A percentile compares a stretch with the other conserved stretches of the same genome.
Evolutionary conservation across 2,329 filamentous ascomycete genomes (phyloP).

Genomic region (Pyrenophora seminiperda): DNA sequence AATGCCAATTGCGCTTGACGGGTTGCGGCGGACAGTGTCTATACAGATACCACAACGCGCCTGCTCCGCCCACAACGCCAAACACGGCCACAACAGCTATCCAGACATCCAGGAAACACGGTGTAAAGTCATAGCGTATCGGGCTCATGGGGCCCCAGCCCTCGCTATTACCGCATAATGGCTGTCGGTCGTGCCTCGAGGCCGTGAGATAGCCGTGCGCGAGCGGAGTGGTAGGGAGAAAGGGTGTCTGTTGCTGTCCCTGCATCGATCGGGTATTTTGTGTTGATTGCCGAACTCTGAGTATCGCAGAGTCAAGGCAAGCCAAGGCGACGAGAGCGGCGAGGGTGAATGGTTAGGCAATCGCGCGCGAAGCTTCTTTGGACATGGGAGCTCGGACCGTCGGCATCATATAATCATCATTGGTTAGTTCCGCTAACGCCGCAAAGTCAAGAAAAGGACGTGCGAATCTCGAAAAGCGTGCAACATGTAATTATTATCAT

Average conservation of each 20-base stretch:
- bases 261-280: constrained; percentile 43
- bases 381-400: constrained; percentile 14
- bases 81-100: constrained; percentile 77
- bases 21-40: constrained; percentile 69
- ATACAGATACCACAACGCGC: constrained; percentile 80
- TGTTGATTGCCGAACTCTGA: constrained; percentile 31
- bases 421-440: constrained; percentile 15
- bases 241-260: constrained; percentile 45
- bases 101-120: constrained; percentile 95
- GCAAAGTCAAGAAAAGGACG: not conserved
- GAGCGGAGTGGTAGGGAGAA: constrained; percentile 36
- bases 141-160: constrained; percentile 95
- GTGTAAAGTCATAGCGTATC: constrained; percentile 89
- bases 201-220: constrained; percentile 61
- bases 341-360: constrained; percentile 7
- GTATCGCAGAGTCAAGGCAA: constrained; percentile 26
- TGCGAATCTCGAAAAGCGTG: not conserved
- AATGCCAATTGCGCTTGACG: constrained; percentile 85
- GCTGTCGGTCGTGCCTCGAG: constrained; percentile 58
- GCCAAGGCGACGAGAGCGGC: constrained; percentile 18
- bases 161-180: constrained; percentile 85
- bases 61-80: constrained; percentile 76
- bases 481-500: not conserved
- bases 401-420: constrained; percentile 19
- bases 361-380: constrained; percentile 13